Base-by-base conservation (phyloP, 2,329 filamentous ascomycete species). In the Cercospora berteroae region DNA sequence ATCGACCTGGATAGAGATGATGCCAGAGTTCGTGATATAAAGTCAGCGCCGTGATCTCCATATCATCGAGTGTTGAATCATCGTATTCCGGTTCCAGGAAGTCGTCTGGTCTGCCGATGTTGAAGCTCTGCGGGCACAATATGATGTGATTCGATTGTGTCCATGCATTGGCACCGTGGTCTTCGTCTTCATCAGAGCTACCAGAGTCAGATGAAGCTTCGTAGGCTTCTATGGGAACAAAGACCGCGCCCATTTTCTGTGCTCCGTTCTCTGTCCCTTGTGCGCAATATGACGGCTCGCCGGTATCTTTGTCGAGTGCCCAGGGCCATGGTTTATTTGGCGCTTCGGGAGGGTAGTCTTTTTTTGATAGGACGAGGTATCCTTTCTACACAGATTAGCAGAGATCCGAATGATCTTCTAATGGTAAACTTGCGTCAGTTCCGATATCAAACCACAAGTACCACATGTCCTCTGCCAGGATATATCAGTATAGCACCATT, bases 21-120 rank as follows among this genome's bases (percentile, higher is more conserved):
- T 63, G 60, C 42, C 42, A 31, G 13, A 63, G 7, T 50, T 63
- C 60, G 20, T 63, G 60, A 4, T 33, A 52, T 6, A 63, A 31
- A 18, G 60, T 63, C 42, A 63, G 13, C 4, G 57, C 27, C 18
- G 39, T 42, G 16, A 60, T 36, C 57, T 36, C 31, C 57, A 60
- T 60, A 42, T 60, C 57, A 42, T 60, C 57, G 48, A 55, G 48
- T 23, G 23, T 55, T n/a, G 48, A 23, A 4, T 55, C 48, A 16
- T 55, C 48, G 48, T 55, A 23, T n/a, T 55, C 48, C 1, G 48
- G 48, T 29, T 55, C 48, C 6, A 55, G 48, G 13, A 55, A 55
- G 23, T 55, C 48, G 23, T 55, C 48, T 27, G 48, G 12, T n/a
- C 48, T 9, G 2, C 48, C 48, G 2, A 5, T n/a, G 23, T 55